phyloP scores from a whole-genome alignment of 495 filamentous ascomycete species.

The Podospora pseudoanserina region DNA sequence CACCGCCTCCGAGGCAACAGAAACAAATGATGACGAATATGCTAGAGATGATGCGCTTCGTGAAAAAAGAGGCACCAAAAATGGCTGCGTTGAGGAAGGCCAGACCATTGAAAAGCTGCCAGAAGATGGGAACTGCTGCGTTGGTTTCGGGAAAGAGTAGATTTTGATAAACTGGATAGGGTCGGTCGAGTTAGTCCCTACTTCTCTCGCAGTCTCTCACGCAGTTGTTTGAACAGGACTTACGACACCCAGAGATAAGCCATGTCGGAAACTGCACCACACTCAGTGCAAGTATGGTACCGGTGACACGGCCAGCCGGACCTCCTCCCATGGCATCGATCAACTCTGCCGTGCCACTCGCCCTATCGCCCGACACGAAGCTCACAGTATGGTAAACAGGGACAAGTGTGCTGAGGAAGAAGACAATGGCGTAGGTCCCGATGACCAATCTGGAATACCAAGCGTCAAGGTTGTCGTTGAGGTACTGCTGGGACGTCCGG shows the following conservation, averaged over 20 bases:
- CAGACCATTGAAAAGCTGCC: slow-evolving; percentile 57
- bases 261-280: slow-evolving; percentile 16
- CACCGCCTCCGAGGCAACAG: slow-evolving; percentile 17
- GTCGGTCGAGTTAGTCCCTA: slow-evolving; percentile 16
- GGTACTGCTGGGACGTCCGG: neutral
- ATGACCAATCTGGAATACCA: slow-evolving; percentile 6
- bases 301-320: slow-evolving; percentile 14
- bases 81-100: slow-evolving; percentile 63
- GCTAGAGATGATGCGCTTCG: slow-evolving; percentile 50
- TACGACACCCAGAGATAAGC: slow-evolving; percentile 39
- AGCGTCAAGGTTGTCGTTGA: neutral
- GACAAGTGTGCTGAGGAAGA: slow-evolving; percentile 20
- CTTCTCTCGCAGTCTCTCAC: neutral
- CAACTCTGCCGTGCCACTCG: slow-evolving; percentile 67
- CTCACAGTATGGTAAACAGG: slow-evolving; percentile 29
- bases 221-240: slow-evolving; percentile 1
- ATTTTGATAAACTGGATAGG: slow-evolving; percentile 49
- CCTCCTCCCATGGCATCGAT: slow-evolving; percentile 64
- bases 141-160: slow-evolving; percentile 61
- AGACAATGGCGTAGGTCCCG: slow-evolving; percentile 16
- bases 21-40: slow-evolving; percentile 21
- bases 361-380: slow-evolving; percentile 66
- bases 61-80: slow-evolving; percentile 66
- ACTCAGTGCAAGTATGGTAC: slow-evolving; percentile 13
- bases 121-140: slow-evolving; percentile 57